Conservation (phyloP, 805 yeast genomes). For the Scheffersomyces ergatensis region DNA sequence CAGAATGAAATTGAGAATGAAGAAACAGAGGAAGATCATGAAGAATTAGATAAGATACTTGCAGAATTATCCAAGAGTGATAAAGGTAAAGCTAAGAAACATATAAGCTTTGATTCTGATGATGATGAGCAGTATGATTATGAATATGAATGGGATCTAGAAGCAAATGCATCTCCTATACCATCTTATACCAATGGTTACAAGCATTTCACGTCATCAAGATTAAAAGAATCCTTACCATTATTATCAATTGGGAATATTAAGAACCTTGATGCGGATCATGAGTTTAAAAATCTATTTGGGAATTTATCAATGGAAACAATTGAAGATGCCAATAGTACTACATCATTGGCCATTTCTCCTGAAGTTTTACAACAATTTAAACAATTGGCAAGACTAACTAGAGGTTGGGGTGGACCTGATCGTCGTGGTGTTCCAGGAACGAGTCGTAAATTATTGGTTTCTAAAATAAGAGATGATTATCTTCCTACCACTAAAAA, state of each 20-base stretch:
- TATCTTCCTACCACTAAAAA: slow-evolving; percentile 72
- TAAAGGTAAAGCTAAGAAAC: slow-evolving; percentile 2
- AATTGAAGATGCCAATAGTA: slow-evolving; percentile 70
- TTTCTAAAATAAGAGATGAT: slow-evolving; percentile 75
- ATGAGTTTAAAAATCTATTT: slow-evolving; percentile 66
- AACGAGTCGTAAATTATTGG: slow-evolving; percentile 58
- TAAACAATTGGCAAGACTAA: slow-evolving; percentile 52
- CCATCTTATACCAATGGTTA: slow-evolving; percentile 43
- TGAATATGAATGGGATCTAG: slow-evolving; percentile 22
- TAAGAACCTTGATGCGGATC: slow-evolving; percentile 69
- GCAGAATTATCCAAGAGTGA: slow-evolving; percentile 37
- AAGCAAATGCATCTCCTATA: slow-evolving; percentile 18
- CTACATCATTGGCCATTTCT: slow-evolving; percentile 65
- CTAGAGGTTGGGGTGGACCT: slow-evolving; percentile 83
- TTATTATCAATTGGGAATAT: slow-evolving; percentile 43
- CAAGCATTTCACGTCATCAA: slow-evolving; percentile 44
- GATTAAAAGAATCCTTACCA: slow-evolving; percentile 37
- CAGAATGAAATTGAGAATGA: slow-evolving; percentile 6
- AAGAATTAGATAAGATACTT: slow-evolving; percentile 56
- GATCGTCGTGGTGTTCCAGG: slow-evolving; percentile 77
- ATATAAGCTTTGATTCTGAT: slow-evolving; percentile 14
- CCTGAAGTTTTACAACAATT: slow-evolving; percentile 69
- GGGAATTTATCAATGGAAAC: slow-evolving; percentile 69
- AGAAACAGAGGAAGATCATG: slow-evolving; percentile 33
- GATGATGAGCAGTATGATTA: slow-evolving; percentile 23